Conservation (phyloP, 2,329 filamentous ascomycete genomes). For the Colletotrichum cuscutae region DNA sequence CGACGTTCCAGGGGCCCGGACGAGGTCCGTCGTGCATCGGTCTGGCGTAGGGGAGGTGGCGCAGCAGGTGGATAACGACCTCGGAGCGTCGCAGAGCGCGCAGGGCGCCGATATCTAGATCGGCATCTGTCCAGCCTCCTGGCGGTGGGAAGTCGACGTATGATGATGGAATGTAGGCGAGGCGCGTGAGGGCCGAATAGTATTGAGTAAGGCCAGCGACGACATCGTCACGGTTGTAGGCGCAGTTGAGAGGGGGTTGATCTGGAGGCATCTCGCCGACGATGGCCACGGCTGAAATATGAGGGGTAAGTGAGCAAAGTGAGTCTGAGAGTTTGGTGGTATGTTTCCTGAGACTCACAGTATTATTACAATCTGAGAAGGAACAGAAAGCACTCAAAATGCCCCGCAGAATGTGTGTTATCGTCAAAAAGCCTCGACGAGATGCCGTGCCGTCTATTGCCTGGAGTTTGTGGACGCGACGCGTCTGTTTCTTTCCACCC, state of each 20-base stretch:
- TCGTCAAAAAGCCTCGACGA: neutral
- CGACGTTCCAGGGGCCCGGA: constrained; percentile 30
- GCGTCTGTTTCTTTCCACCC: constrained; percentile 24
- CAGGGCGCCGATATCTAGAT: constrained; percentile 28
- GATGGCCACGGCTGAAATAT: neutral
- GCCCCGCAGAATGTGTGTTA: neutral
- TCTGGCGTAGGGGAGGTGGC: constrained; percentile 30
- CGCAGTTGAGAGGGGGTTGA: constrained; percentile 24
- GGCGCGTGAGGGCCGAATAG: constrained; percentile 13
- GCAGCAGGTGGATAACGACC: constrained; percentile 27
- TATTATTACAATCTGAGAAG: neutral
- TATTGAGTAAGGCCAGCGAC: constrained; percentile 25
- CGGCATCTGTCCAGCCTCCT: constrained; percentile 28
- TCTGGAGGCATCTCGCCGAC: neutral
- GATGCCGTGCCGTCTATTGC: neutral
- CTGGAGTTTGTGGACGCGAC: constrained; percentile 19
- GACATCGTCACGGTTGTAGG: constrained; percentile 26
- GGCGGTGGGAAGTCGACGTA: constrained; percentile 27
- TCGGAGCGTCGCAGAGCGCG: constrained; percentile 31
- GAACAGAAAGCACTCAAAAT: neutral
- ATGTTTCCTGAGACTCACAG: neutral
- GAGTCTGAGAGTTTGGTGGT: neutral
- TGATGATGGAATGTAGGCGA: constrained; percentile 19
- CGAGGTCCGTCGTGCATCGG: constrained; percentile 32
- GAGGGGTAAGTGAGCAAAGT: neutral